These are phyloP conservation scores for Taphrina communis DNA, from an alignment of 1,139 yeast genomes.

Conservation along the genomic window DNA sequence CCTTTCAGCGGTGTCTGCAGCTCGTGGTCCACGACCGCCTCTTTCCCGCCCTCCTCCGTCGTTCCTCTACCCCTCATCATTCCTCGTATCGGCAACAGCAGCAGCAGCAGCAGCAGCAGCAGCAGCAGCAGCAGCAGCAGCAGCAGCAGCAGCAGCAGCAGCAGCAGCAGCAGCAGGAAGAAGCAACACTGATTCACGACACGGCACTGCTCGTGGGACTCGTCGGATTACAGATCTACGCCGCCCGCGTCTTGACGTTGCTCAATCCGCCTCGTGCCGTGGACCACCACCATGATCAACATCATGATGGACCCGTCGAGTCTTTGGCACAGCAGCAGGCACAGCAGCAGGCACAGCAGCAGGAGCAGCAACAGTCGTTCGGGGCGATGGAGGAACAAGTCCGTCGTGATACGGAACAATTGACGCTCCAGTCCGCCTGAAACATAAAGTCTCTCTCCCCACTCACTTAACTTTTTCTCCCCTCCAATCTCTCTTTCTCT, in stretches of 20 bases:
- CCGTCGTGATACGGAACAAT: not conserved
- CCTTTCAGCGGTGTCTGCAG: not conserved
- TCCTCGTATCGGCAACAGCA: too few relatives aligned
- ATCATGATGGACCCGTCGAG: too few relatives aligned
- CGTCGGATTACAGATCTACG: conserved; percentile 41
- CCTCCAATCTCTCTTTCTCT: too few relatives aligned
- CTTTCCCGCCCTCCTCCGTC: not conserved
- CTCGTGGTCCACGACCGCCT: not conserved
- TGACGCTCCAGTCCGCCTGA: not conserved
- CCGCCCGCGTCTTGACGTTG: not conserved
- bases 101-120: too few relatives aligned
- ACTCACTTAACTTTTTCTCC: too few relatives aligned
- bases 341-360: not conserved
- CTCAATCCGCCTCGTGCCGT: too few relatives aligned
- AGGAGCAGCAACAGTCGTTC: not conserved
- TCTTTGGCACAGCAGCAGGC: not conserved
- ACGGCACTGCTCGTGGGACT: conserved; percentile 38
- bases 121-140: too few relatives aligned
- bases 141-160: too few relatives aligned
- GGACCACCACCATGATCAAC: too few relatives aligned
- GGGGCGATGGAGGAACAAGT: not conserved
- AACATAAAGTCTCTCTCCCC: too few relatives aligned
- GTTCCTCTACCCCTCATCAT: too few relatives aligned
- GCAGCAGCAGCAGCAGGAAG: too few relatives aligned
- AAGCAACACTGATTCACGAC: conserved; percentile 30